Percentiles rank a stretch among this genome's conserved stretches.
These are phyloP conservation scores for Erucastrum elatum DNA, from an alignment of 345 rosid genomes.

Conservation along the genomic window DNA sequence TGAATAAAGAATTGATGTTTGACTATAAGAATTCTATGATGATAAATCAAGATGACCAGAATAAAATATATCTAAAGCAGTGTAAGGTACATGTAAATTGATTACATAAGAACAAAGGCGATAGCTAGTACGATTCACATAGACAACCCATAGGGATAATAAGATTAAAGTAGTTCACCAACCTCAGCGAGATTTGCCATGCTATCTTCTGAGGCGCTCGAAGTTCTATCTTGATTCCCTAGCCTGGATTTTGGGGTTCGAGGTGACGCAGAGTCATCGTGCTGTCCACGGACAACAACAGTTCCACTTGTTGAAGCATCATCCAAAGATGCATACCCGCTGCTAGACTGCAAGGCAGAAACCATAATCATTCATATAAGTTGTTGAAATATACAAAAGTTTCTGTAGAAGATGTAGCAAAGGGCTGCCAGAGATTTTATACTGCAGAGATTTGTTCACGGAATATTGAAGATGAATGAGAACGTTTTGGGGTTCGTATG, in stretches of 20 bases:
- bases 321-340: slow-evolving; percentile 54
- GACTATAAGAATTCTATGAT: slow-evolving; percentile 5
- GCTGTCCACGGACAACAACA: slow-evolving; percentile 76
- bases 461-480: slow-evolving; percentile 56
- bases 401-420: slow-evolving; percentile 3
- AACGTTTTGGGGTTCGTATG: slow-evolving; percentile 66
- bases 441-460: slow-evolving; percentile 64
- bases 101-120: background rate
- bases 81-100: background rate
- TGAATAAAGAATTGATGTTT: slow-evolving; percentile 19
- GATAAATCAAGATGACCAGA: background rate
- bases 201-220: slow-evolving; percentile 91
- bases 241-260: slow-evolving; percentile 86
- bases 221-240: slow-evolving; percentile 75
- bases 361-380: slow-evolving; percentile 31
- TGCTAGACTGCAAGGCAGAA: slow-evolving; percentile 66
- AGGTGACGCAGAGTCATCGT: slow-evolving; percentile 76
- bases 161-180: background rate
- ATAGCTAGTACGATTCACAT: background rate
- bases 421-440: slow-evolving; percentile 24
- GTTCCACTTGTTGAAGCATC: slow-evolving; percentile 92
- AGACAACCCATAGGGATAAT: background rate
- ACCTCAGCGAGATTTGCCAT: slow-evolving; percentile 87
- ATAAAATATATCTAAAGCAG: background rate
- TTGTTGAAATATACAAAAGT: background rate